Conservation (phyloP, 2,329 filamentous ascomycete genomes). For the Raffaelea ambrosiae region DNA sequence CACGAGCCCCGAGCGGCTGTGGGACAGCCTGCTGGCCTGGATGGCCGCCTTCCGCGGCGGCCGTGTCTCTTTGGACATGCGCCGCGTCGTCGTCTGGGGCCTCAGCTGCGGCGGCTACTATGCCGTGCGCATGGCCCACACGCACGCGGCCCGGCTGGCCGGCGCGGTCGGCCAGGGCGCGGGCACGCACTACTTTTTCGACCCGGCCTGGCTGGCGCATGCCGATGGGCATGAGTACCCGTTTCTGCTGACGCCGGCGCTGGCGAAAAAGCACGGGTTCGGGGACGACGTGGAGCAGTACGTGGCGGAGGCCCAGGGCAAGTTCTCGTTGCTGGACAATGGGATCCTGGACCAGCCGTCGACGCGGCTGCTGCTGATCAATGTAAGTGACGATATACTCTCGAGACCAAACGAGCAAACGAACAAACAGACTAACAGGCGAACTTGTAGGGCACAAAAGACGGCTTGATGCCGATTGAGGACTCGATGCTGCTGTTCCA, state of each 20-base stretch:
- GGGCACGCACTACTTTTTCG: constrained; percentile 54
- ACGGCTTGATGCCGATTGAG: constrained; percentile 61
- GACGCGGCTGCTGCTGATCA: constrained; percentile 51
- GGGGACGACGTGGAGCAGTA: constrained; percentile 42
- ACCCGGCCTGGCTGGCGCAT: constrained; percentile 48
- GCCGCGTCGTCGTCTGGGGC: constrained; percentile 53
- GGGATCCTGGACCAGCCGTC: constrained; percentile 48
- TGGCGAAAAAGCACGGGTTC: constrained; percentile 57
- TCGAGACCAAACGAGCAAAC: neutral
- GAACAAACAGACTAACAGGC: neutral
- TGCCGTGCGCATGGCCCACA: constrained; percentile 58
- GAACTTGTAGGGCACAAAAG: constrained; percentile 47
- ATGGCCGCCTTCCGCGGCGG: constrained; percentile 31
- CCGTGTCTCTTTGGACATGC: constrained; percentile 43
- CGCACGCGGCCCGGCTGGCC: constrained; percentile 44
- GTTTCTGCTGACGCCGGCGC: constrained; percentile 44
- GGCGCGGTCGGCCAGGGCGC: constrained; percentile 56
- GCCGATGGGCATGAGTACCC: constrained; percentile 61
- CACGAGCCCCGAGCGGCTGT: constrained; percentile 49
- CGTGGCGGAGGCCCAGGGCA: constrained; percentile 43
- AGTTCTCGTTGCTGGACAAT: constrained; percentile 53
- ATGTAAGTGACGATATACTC: constrained; percentile 30
- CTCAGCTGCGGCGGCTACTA: constrained; percentile 61
- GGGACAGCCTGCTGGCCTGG: constrained; percentile 54
- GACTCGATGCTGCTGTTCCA: constrained; percentile 58